These are phyloP conservation scores for Picochlorum sp. DNA, from an alignment of 139 green algal genomes.

Conservation along the genomic window DNA sequence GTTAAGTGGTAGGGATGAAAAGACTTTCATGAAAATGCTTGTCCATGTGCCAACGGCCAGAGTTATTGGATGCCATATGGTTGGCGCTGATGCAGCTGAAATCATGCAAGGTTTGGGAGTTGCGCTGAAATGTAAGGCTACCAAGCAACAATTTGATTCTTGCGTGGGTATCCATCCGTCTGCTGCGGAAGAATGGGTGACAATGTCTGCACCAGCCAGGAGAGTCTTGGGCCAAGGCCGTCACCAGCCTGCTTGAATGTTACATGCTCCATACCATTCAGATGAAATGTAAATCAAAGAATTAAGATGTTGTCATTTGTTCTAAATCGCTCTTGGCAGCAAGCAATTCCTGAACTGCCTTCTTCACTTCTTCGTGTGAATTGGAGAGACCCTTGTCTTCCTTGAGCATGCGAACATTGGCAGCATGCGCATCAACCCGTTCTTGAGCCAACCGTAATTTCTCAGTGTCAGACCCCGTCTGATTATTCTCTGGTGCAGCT, in stretches of 20 bases:
- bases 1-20: conserved; percentile 59
- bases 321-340: conserved; percentile 1
- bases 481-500: background rate
- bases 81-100: conserved; percentile 79
- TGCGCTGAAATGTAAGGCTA: conserved; percentile 88
- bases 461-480: background rate
- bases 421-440: background rate
- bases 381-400: conserved; percentile 16
- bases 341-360: conserved; percentile 10
- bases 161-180: conserved; percentile 91
- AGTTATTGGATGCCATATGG: conserved; percentile 90
- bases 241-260: background rate
- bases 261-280: background rate
- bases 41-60: conserved; percentile 67
- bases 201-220: conserved; percentile 59
- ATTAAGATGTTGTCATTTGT: background rate
- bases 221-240: conserved; percentile 22
- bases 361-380: conserved; percentile 6
- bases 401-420: conserved; percentile 8
- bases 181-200: conserved; percentile 94
- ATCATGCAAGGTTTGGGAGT: conserved; percentile 97
- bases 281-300: background rate
- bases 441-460: background rate
- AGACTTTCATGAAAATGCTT: conserved; percentile 70
- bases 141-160: conserved; percentile 86